Percentiles rank a stretch among this genome's conserved stretches.
Conservation (phyloP, 75 land plant species). For the Pinus taeda region DNA sequence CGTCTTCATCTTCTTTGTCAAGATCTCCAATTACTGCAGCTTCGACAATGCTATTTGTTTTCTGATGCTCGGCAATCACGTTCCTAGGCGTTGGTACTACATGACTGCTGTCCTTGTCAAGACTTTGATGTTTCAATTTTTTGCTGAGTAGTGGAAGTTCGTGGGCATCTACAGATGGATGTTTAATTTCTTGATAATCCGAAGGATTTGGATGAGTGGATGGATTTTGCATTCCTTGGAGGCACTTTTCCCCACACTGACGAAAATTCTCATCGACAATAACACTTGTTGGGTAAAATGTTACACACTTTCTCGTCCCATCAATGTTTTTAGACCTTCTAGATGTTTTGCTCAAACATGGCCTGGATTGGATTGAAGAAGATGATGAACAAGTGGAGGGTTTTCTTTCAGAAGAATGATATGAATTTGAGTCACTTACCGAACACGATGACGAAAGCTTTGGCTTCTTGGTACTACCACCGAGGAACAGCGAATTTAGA, state of each 20-base stretch:
- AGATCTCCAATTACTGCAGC: constrained; percentile 1
- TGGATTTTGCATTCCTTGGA: constrained; percentile 3
- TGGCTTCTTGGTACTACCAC: constrained; percentile 1
- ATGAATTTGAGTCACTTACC: constrained; percentile 5
- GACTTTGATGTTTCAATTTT: too few species aligned
- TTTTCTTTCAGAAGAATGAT: constrained; percentile 28
- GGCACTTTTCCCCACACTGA: constrained; percentile 23
- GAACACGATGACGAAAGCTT: background rate
- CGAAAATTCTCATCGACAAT: constrained; percentile 38
- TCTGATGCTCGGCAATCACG: constrained; percentile 4
- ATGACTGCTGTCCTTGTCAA: background rate
- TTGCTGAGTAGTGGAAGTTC: background rate
- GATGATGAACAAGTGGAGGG: constrained; percentile 20
- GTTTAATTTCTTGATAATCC: too few species aligned
- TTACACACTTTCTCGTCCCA: constrained; percentile 42
- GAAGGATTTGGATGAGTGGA: background rate
- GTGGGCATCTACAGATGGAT: background rate
- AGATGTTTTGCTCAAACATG: constrained; percentile 46
- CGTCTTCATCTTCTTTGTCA: constrained; percentile 12
- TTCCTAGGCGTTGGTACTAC: background rate
- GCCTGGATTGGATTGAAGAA: constrained; percentile 18
- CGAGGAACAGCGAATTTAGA: constrained; percentile 33
- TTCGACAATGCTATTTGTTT: constrained; percentile 5
- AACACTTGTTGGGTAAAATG: constrained; percentile 49
- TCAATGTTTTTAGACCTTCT: constrained; percentile 3